Evolutionary conservation across 2,329 filamentous ascomycete species (phyloP), one percentile per base, ranked within the genome.

Genomic region (Bipolaris cookei): DNA sequence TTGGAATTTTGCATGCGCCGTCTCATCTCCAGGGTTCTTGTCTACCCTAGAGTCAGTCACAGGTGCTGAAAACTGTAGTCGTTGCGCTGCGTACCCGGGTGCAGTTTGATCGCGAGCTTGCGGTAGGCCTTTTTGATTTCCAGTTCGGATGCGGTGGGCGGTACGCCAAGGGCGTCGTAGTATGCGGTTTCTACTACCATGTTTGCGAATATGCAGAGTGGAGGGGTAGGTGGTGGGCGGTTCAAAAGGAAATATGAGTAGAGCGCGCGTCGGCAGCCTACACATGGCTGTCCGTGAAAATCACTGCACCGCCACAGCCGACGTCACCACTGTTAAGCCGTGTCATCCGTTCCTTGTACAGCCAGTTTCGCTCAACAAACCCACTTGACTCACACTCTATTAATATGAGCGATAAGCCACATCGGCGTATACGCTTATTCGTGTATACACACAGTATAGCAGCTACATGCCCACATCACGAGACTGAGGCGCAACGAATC

Each of bases 101-200:
- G 94, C 71, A 96, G 91, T 67, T 93, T 86, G 77, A 98, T 97
- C 67, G 95, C 95, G 67, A 95, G 85, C 68, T 80, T 97, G 75
- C 93, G 88, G 80, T 97, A 97, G 25, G 93, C 93, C 81, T 97
- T 97, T 79, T 97, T 97, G 80, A 97, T 97, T 76, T 97, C 92
- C 48, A 97, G 85, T 76, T 94, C 91, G 37, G 91, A 90, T 28
- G 93, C 94, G 54, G 89, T 91, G 65, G 92, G 89, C 79, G 88
- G 83, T 71, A 97, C 92, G 73, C 90, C 91, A 37, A 97, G 83
- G 68, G 87, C 87, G 79, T 97, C 92, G 79, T 96, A 96, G 80
- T 96, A 96, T 68, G 86, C 81, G 56, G 91, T 96, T 78, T 96
- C 92, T 70, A 90, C 90, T 69, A 95, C 92, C 92, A 96, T 96